Evolutionary conservation across 2,329 filamentous ascomycete species (phyloP).

Genomic region (Hypoxylon sp.): DNA sequence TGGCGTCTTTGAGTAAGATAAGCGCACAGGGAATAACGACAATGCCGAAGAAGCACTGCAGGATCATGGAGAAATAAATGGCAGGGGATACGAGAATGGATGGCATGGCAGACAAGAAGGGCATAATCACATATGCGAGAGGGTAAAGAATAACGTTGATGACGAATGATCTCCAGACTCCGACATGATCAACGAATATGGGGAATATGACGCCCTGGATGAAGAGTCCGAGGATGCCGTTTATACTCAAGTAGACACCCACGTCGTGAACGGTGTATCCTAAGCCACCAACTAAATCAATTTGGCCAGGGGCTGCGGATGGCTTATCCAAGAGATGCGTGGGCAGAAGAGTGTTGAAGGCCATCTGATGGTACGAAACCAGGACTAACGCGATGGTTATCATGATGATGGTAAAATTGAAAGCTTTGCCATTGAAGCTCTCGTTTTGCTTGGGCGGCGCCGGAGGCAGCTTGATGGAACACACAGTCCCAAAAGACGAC

Average conservation of each 20-base stretch:
- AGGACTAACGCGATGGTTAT: constrained; percentile 59
- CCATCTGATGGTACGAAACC: constrained; percentile 64
- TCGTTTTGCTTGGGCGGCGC: constrained; percentile 23
- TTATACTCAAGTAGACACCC: constrained; percentile 77
- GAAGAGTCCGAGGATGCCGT: constrained; percentile 79
- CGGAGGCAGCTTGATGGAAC: constrained; percentile 56
- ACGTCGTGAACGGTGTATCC: constrained; percentile 76
- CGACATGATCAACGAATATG: constrained; percentile 72
- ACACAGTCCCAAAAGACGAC: constrained; percentile 61
- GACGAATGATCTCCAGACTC: constrained; percentile 77
- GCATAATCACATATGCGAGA: constrained; percentile 76
- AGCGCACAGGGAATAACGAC: constrained; percentile 77
- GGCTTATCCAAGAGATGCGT: constrained; percentile 61
- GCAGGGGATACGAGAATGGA: constrained; percentile 67
- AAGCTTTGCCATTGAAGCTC: constrained; percentile 51
- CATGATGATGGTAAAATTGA: constrained; percentile 61
- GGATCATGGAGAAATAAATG: constrained; percentile 74
- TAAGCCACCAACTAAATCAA: constrained; percentile 71
- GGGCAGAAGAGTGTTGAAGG: constrained; percentile 60
- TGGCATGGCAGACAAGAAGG: constrained; percentile 75
- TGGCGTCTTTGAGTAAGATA: constrained; percentile 80
- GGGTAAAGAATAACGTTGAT: constrained; percentile 76
- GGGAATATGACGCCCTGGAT: constrained; percentile 82
- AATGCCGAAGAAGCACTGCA: constrained; percentile 78
- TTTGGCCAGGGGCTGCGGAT: constrained; percentile 46